Base-by-base conservation (phyloP, 1,139 yeast genomes). In the Ashbya aceris region DNA sequence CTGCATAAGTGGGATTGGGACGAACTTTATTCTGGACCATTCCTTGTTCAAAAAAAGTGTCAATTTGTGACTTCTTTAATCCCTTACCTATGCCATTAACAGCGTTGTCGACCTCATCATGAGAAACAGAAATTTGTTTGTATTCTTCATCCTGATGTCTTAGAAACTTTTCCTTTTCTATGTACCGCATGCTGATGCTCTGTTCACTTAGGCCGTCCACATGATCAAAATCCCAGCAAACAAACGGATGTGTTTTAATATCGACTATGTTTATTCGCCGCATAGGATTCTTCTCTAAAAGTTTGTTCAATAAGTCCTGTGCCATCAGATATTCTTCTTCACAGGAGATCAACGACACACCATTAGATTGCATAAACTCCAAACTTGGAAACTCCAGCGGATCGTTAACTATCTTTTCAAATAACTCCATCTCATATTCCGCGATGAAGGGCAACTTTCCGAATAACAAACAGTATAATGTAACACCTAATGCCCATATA, bases 401-500 rank as follows among this genome's bases (percentile, higher is more conserved):
- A 33, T 80, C 74, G 45, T 76, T 74, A 14, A 79, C 85, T 51
- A 93, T 91, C 12, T 82, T 91, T 45, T 82, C 83, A 61, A 91
- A 91, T 38, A 93, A 70, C 48, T 83, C 89, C 62, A 76, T 83
- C 59, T 91, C 98, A 40, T 82, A 79, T 38, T 83, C 91, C 0
- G 96, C 96, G 57, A 80, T 77, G 61, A 91, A 93, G 1, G 98
- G 98, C 36, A 91, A 76, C 48, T 74, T 71, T 7, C 99, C 98
- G 65, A 84, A 91, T 14, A 91, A 62, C 35, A 93, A 67, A 61
- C 98, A 89, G 60, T 80, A 91, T 17, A 93, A 67, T 0, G 98
- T 91, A 2, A 91, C 89, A 4, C 99, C 99, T 29, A 89, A 64
- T 0, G 98, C 96, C 99, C 99, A 93, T 11, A 89, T 82, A 62